Base-by-base conservation (phyloP, 2,329 filamentous ascomycete genomes). In the Aspergillus fructus region DNA sequence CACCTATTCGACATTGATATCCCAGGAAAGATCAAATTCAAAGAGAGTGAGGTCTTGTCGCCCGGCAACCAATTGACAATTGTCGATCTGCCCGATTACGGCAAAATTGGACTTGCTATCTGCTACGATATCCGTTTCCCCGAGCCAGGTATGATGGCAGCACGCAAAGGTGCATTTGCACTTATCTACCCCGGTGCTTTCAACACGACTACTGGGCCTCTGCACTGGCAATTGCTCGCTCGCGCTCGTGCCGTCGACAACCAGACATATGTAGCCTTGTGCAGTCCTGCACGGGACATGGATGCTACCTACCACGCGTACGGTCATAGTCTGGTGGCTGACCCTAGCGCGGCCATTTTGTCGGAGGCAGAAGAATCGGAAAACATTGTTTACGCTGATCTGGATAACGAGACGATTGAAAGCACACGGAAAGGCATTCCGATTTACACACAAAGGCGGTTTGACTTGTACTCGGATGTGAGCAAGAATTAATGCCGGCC, bases 1-100 rank as follows among this genome's bases (percentile, higher is more conserved):
- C 94, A 99, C 76, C 83, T 99, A 43, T 99, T 99, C 75, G 94
- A 97, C 76, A 99, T 99, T 67, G 89, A 96, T 73, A 97, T 99
- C 62, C 94, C 94, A 0, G 93, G 92, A 61, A 93, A 93, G 78
- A 96, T 99, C 74, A 88, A 79, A 12, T 99, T 99, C 78, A 85
- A 85, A 62, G 94, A 99, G 77, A 92, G 88, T 53, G 93, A 97
- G 61, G 91, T 97, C 40, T 83, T 99, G 34, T 89, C 85, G 21
- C 87, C 93, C 0, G 94, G 94, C 0, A 89, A 93, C 77, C 88
- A 90, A 70, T 78, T 97, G 59, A 96, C 93, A 0, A 76, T 97
- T 3, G 81, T 97, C 24, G 89, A 96, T 64, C 79, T 97, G 30
- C 91, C 93, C 3, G 91, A 89, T 63, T 96, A 96, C 74, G 94